Percentiles rank a stretch among this genome's conserved stretches.
Conservation (phyloP, 352 stramenopile genomes). For the Globisporangium rhizosaccharum region DNA sequence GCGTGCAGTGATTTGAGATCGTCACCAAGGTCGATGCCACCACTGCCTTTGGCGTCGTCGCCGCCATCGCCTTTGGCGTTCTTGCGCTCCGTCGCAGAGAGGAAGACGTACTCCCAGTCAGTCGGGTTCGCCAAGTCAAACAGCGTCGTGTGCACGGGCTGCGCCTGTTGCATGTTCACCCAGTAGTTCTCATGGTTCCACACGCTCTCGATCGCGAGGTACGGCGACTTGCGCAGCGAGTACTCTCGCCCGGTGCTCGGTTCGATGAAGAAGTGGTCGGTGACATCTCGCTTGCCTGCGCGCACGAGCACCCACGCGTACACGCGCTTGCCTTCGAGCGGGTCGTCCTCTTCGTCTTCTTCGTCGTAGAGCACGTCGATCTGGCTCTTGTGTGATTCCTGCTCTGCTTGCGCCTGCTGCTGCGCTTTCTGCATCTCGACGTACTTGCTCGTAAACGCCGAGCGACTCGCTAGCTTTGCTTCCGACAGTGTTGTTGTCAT, state of each 20-base stretch:
- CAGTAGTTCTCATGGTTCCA: slow-evolving; percentile 96
- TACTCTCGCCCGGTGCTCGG: slow-evolving; percentile 89
- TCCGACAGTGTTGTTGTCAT: slow-evolving; percentile 7
- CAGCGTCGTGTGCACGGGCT: slow-evolving; percentile 52
- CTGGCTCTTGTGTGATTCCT: slow-evolving; percentile 29
- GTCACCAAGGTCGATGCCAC: slow-evolving; percentile 38
- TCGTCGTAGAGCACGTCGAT: slow-evolving; percentile 53
- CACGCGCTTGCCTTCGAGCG: slow-evolving; percentile 59
- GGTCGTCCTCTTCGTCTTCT: slow-evolving; percentile 68
- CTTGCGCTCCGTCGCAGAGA: slow-evolving; percentile 67
- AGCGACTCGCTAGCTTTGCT: slow-evolving; percentile 46
- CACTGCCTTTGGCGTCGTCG: slow-evolving; percentile 37
- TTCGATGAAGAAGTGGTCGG: slow-evolving; percentile 89
- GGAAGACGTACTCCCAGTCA: slow-evolving; percentile 91
- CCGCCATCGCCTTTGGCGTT: slow-evolving; percentile 34
- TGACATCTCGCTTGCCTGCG: slow-evolving; percentile 84
- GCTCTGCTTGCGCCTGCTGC: slow-evolving; percentile 28
- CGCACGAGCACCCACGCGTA: slow-evolving; percentile 93
- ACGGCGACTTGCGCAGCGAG: slow-evolving; percentile 70
- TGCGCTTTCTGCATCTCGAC: slow-evolving; percentile 44
- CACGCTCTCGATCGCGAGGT: slow-evolving; percentile 82
- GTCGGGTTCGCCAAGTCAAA: slow-evolving; percentile 83
- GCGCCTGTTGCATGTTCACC: slow-evolving; percentile 91
- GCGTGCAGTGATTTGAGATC: slow-evolving; percentile 49
- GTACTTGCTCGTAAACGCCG: slow-evolving; percentile 69